A percentile compares a stretch with the other conserved stretches of the same genome.
phyloP scores from a whole-genome alignment of 2,329 filamentous ascomycete species.

The Pseudogymnoascus sp. region DNA sequence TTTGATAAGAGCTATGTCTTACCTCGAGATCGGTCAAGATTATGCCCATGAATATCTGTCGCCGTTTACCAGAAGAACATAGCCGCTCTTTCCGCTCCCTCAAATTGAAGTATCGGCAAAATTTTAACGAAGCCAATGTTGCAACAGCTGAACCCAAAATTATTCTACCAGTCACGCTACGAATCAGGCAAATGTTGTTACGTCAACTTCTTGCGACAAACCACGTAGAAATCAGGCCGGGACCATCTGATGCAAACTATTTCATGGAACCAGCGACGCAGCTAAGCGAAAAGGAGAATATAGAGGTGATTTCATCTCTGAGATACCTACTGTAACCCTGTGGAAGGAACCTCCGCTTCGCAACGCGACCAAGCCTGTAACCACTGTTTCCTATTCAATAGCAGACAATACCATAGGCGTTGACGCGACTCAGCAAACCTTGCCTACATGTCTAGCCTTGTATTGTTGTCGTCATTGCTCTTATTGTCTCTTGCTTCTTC shows the following conservation, averaged over 20 bases:
- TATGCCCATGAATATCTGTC: neutral
- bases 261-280: neutral
- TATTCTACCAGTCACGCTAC: neutral
- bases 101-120: neutral
- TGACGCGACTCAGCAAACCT: no score
- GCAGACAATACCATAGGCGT: no score
- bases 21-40: neutral
- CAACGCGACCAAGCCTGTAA: no score
- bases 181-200: neutral
- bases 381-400: no score
- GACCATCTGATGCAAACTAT: neutral
- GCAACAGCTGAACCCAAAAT: neutral
- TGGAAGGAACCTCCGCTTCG: slow-evolving; percentile 19
- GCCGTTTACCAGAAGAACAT: neutral
- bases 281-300: neutral
- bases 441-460: no score
- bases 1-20: neutral
- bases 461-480: no score
- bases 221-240: neutral
- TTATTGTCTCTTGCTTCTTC: no score
- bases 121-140: neutral
- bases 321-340: no score
- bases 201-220: neutral
- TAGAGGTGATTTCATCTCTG: slow-evolving; percentile 13
- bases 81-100: neutral